Evolutionary conservation across 176 grass and related monocot species (phyloP), one percentile per base, ranked within the genome.

Genomic region (Juncus effusus): DNA sequence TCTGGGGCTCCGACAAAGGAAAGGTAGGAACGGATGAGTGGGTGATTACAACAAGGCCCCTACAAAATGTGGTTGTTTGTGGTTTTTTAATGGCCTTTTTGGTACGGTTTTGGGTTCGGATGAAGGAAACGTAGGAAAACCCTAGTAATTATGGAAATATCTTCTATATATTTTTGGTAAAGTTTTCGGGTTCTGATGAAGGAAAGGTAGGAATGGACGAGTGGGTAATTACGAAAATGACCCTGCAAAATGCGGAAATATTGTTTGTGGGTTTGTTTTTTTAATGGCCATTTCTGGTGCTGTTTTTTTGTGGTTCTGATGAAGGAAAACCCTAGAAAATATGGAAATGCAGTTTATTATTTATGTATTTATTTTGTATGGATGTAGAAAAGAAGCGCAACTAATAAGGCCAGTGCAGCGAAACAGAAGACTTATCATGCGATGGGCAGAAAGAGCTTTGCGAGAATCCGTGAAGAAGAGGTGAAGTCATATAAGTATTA

Each of bases 371-470:
- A 28, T 28, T 28, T 28, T 66, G 42, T 16, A 10, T 19, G 47
- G 47, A 45, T 47, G 42, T 66, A 66, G 63, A 66, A 28, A 66
- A 7, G 42, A 16, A 66, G 12, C 19, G 63, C 63, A 9, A 19
- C 37, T 11, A 66, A 49, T 40, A 66, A 66, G 28, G 63, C 41
- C 42, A 15, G 63, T 45, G 41, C 41, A 28, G 10, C 9, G 40
- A 66, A 66, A 66, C 19, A 47, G 40, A 66, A 66, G 42, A 50
- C 4, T 66, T 15, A 45, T 40, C 72, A 42, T 67, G 59, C 12
- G n/a, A 80, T 60, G 1, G 78, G 78, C 35, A 54, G 68, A 59
- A 80, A 80, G 53, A 80, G 78, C 53, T 80, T 80, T 56, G 70
- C 78, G n/a, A 68, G 78, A 19, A 80, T 74, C 59, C 62, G 40